phyloP scores from a whole-genome alignment of 306 rosid genomes.

The Vigna trinervia region DNA sequence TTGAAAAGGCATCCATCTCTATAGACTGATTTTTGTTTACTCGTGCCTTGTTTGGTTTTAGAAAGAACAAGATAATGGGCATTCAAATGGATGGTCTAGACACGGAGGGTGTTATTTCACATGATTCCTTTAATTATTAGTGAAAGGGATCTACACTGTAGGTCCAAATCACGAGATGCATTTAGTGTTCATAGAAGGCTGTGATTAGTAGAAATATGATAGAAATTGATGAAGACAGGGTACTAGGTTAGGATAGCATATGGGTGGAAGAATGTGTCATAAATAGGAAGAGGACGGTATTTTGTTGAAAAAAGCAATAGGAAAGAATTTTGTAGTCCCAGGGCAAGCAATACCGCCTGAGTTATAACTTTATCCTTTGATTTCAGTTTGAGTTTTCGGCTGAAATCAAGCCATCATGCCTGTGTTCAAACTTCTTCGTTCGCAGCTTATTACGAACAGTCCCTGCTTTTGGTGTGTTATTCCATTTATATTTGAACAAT shows the following conservation, averaged over 20 bases:
- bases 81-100: background rate
- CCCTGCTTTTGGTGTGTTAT: background rate
- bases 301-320: background rate
- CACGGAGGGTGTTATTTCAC: background rate
- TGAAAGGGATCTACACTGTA: conserved; percentile 3
- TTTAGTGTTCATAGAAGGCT: background rate
- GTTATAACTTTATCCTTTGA: conserved; percentile 3
- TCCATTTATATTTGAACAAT: background rate
- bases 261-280: background rate
- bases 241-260: background rate
- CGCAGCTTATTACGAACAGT: background rate
- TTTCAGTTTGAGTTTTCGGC: background rate
- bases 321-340: background rate
- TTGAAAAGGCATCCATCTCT: background rate
- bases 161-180: conserved; percentile 14
- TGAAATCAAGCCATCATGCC: background rate
- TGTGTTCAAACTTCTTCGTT: conserved; percentile 21
- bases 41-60: background rate
- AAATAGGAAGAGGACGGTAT: conserved; percentile 4
- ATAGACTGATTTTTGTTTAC: no score
- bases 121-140: background rate
- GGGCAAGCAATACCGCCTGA: background rate
- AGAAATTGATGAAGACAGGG: conserved; percentile 14
- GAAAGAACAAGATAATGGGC: conserved; percentile 18
- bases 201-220: background rate